These are phyloP conservation scores for Castanea sativa DNA, from an alignment of 306 rosid species.

Conservation along the genomic window DNA sequence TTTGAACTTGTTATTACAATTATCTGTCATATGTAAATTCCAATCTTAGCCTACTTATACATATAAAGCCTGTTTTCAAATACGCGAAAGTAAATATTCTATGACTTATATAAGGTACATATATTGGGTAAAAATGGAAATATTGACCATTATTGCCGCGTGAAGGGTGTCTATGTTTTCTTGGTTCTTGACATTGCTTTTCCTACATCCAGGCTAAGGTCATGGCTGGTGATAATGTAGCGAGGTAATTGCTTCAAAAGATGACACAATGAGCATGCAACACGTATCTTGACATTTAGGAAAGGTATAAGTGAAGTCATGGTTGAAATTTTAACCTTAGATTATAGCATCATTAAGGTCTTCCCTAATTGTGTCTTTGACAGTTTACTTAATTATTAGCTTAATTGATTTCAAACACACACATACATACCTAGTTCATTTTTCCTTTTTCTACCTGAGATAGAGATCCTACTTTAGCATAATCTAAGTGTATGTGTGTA, in stretches of 20 bases:
- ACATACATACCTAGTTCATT: too few species aligned
- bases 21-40: too few species aligned
- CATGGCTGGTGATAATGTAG: conserved; percentile 91
- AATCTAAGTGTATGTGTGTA: neutral
- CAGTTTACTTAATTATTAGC: neutral
- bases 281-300: conserved; percentile 82
- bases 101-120: neutral
- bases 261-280: conserved; percentile 89
- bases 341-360: conserved; percentile 9
- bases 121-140: neutral
- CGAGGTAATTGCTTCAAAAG: conserved; percentile 84
- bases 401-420: neutral
- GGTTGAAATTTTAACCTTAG: too few species aligned
- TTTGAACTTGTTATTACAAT: too few species aligned
- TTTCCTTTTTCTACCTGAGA: too few species aligned
- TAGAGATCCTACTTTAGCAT: too few species aligned
- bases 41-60: too few species aligned
- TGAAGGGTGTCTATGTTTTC: neutral
- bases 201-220: conserved; percentile 78
- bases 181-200: conserved; percentile 17
- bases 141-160: neutral
- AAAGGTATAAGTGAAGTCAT: conserved; percentile 46
- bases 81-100: neutral
- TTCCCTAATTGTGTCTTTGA: neutral
- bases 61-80: too few species aligned